Conservation (phyloP, 768 basidiomycete species). For the Epithele typhae region DNA sequence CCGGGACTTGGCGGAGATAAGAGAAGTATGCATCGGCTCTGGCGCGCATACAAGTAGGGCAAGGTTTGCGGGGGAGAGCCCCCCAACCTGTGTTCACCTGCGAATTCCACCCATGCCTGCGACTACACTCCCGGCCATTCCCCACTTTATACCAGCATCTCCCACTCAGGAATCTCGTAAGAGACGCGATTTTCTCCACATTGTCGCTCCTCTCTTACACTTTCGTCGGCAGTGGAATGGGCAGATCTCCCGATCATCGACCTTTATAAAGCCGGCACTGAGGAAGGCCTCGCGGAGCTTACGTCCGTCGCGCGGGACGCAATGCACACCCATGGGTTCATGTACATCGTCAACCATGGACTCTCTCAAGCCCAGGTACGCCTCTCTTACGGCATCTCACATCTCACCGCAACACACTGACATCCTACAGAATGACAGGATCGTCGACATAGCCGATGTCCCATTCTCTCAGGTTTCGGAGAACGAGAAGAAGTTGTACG, state of each 20-base stretch:
- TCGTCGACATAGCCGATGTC: slow-evolving; percentile 33
- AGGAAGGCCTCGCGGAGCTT: slow-evolving; percentile 24
- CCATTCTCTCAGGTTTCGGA: slow-evolving; percentile 29
- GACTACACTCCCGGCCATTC: slow-evolving; percentile 26
- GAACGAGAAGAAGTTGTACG: slow-evolving; percentile 29
- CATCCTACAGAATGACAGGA: slow-evolving; percentile 16
- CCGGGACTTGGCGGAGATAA: too few species aligned
- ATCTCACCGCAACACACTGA: not conserved
- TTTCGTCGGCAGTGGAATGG: slow-evolving; percentile 27
- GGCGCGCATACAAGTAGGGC: too few species aligned
- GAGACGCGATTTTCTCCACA: not conserved
- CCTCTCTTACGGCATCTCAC: not conserved
- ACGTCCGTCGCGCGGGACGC: slow-evolving; percentile 24
- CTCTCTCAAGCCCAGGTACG: slow-evolving; percentile 22
- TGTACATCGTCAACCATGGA: slow-evolving; percentile 31
- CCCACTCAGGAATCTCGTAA: slow-evolving; percentile 25
- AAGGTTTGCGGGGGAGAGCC: too few species aligned
- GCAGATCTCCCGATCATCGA: slow-evolving; percentile 30
- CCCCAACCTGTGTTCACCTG: too few species aligned
- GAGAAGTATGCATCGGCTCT: too few species aligned
- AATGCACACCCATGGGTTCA: slow-evolving; percentile 26
- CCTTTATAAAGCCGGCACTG: slow-evolving; percentile 19
- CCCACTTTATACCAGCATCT: slow-evolving; percentile 35
- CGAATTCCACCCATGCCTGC: slow-evolving; percentile 6
- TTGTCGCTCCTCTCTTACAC: not conserved